Evolutionary conservation across 306 rosid species (phyloP), one percentile per base, ranked within the genome.

Genomic region (Ceratonia siliqua): DNA sequence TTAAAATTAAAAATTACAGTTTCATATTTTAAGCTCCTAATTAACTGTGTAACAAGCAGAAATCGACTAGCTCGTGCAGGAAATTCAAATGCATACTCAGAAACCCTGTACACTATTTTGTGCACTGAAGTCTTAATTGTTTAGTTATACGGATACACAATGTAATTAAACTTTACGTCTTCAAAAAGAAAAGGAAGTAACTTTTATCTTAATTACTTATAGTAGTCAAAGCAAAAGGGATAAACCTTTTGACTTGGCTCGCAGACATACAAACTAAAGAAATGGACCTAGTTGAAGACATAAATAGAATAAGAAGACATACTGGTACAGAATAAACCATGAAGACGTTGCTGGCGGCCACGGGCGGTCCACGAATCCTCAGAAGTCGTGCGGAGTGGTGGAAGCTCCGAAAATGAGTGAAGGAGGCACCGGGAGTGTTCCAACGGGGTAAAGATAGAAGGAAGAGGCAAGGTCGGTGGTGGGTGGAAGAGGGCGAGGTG

Each of bases 241-340:
- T 28, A 15, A 42, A 3, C 24, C 5, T 15, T 22, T 6, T 21
- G 35, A 55, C 28, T 13, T 25, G 67, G 15, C n/a, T 12, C 32
- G 6, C n/a, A 63, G 49, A 39, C 12, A 63, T 2, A 41, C 6
- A 24, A 36, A 36, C 18, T 2, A 62, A 18, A 8, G 11, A 49
- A 57, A 54, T 33, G 15, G 8, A 5, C 27, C 3, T 18, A 62
- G 4, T 39, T 10, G n/a, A 62, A 35, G 30, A 20, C 0, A 21
- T 4, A 17, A 57, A 41, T 33, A 42, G 67, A 72, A 72, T 8
- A 74, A 18, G 45, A 62, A 18, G 21, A 62, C 68, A 39, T 69
- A 85, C 88, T 48, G 85, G 85, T 11, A 79, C 75, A 0, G 89
- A 84, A 80, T 84, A 80, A 15, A 85, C 66, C 67, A 52, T 75